Percentiles rank a stretch among this genome's conserved stretches.
Evolutionary conservation across 2,329 filamentous ascomycete genomes (phyloP).

Genomic region (Eutypa lata): DNA sequence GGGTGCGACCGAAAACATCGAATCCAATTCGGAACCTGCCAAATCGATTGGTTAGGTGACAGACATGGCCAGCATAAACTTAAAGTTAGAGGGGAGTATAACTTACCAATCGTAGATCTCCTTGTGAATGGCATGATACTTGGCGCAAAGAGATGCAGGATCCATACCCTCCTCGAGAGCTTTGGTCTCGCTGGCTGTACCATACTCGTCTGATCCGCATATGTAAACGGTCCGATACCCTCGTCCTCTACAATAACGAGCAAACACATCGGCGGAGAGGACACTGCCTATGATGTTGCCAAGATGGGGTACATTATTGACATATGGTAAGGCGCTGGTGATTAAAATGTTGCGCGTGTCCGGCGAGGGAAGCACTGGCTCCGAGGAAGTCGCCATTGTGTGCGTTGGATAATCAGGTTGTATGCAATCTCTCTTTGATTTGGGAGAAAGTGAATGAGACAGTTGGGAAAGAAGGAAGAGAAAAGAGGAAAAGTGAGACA

Average conservation of each 20-base stretch:
- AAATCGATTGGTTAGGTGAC: slow-evolving; percentile 69
- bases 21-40: slow-evolving; percentile 95
- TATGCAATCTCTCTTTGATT: no score
- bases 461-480: no score
- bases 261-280: slow-evolving; percentile 49
- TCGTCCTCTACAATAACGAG: slow-evolving; percentile 13
- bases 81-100: no score
- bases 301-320: slow-evolving; percentile 54
- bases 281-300: slow-evolving; percentile 48
- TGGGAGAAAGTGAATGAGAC: no score
- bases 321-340: slow-evolving; percentile 52
- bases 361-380: not conserved
- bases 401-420: no score
- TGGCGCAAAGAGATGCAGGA: slow-evolving; percentile 12
- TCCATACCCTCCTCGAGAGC: slow-evolving; percentile 12
- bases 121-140: slow-evolving; percentile 58
- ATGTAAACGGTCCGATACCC: slow-evolving; percentile 12
- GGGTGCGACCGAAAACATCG: slow-evolving; percentile 91
- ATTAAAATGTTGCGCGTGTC: slow-evolving; percentile 46
- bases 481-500: no score
- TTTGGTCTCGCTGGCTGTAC: slow-evolving; percentile 11
- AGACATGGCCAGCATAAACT: no score
- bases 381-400: not conserved
- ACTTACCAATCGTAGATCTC: slow-evolving; percentile 76
- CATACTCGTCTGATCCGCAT: slow-evolving; percentile 13